Percentiles rank a stretch among this genome's conserved stretches.
These are phyloP conservation scores for Flaveria bidentis DNA, from an alignment of 129 eudicot species.

Conservation along the genomic window DNA sequence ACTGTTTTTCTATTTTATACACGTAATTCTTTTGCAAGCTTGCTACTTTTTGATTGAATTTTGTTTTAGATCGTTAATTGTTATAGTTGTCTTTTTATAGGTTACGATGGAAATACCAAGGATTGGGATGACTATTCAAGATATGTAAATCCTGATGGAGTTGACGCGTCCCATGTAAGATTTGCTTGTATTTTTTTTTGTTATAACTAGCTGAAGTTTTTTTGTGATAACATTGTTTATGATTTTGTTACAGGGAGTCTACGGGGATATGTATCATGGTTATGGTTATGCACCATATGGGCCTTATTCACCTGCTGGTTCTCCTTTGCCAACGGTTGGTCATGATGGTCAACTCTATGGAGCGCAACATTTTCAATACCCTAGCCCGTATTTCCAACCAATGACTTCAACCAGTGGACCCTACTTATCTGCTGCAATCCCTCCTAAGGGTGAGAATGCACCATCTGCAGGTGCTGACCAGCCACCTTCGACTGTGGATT, in stretches of 20 bases:
- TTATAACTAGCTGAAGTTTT: too few species aligned
- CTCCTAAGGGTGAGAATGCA: conserved; percentile 44
- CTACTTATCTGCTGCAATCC: not conserved
- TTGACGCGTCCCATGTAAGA: conserved; percentile 65
- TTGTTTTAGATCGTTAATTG: not conserved
- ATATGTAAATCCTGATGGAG: conserved; percentile 61
- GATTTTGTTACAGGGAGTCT: conserved; percentile 46
- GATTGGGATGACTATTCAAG: conserved; percentile 67
- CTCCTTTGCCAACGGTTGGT: conserved; percentile 50
- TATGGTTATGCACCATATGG: conserved; percentile 72
- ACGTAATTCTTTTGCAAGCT: not conserved
- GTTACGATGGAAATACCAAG: conserved; percentile 54
- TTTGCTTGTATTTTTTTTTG: not conserved
- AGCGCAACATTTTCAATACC: conserved; percentile 69
- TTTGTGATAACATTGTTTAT: not conserved
- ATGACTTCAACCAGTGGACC: conserved; percentile 35
- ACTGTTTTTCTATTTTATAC: not conserved
- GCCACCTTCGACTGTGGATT: not conserved
- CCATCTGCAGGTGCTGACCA: not conserved
- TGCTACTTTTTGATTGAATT: not conserved
- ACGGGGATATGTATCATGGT: conserved; percentile 57
- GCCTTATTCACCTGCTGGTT: conserved; percentile 65
- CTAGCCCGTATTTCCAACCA: conserved; percentile 57
- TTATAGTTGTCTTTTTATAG: conserved; percentile 26
- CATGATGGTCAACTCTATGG: conserved; percentile 67